Conservation (phyloP, 2,329 filamentous ascomycete genomes). For the Trichoderma afroharzianum region DNA sequence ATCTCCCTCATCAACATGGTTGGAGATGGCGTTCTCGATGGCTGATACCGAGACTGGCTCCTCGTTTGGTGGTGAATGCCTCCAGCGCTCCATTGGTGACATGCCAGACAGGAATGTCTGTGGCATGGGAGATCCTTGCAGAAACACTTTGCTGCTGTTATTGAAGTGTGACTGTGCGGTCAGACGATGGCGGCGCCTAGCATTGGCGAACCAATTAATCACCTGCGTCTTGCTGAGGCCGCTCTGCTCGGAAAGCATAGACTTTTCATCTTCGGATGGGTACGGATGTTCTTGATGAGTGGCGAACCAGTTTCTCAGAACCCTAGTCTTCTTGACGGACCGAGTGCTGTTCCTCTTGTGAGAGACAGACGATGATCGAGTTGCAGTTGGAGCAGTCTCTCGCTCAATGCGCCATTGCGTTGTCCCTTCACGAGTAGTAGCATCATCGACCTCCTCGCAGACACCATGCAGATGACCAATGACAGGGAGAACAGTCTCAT, state of each 20-base stretch:
- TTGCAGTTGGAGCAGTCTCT: not conserved
- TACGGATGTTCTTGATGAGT: conserved; percentile 45
- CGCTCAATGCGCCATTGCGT: not conserved
- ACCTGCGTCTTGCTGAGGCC: conserved; percentile 45
- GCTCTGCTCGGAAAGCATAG: conserved; percentile 37
- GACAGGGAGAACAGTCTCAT: conserved; percentile 46
- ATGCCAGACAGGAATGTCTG: conserved; percentile 32
- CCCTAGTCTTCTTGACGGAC: conserved; percentile 43
- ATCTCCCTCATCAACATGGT: not conserved
- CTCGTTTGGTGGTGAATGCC: conserved; percentile 41
- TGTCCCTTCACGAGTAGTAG: not conserved
- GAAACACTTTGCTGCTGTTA: conserved; percentile 28
- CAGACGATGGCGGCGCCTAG: conserved; percentile 44
- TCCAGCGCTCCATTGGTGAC: conserved; percentile 45
- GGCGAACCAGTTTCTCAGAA: conserved; percentile 45
- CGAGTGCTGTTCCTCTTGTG: conserved; percentile 36
- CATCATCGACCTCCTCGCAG: conserved; percentile 34
- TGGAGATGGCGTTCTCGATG: conserved; percentile 34
- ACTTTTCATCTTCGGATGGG: conserved; percentile 45
- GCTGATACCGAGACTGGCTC: conserved; percentile 39
- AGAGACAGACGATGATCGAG: conserved; percentile 19
- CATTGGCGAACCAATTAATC: conserved; percentile 50
- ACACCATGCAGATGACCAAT: conserved; percentile 48
- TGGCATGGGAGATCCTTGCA: conserved; percentile 43
- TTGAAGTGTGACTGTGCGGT: conserved; percentile 28